Evolutionary conservation across 169 alveolate species (phyloP), one percentile per base, ranked within the genome.

Genomic region (Blepharisma undulans): DNA sequence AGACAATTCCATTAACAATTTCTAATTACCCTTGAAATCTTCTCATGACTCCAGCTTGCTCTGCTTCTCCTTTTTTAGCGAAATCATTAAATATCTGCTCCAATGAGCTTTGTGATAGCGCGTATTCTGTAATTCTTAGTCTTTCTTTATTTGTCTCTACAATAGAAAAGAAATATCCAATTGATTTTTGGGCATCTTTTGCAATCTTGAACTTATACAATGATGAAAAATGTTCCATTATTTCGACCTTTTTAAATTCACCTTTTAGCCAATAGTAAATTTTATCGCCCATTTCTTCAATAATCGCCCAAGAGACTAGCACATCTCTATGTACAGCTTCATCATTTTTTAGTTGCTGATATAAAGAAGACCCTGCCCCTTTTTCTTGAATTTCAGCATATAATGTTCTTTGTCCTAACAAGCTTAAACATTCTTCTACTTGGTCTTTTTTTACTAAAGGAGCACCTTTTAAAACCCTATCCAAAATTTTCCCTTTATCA

Each of bases 81-180:
- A 94, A 94, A 27, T 90, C 90, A 89, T 93, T 92, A 93, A 95
- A 95, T 25, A 96, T 95, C 91, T 96, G 96, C 90, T 95, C 97
- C 22, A 96, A 85, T 0, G 97, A 87, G 34, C 97, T 93, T 72
- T 93, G 94, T 25, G 92, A 81, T 12, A 94, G 91, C 18, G 96
- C 93, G 76, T 96, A 96, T 61, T 95, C 97, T 61, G 91, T 88
- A 48, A 96, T 92, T 87, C 88, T 72, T 76, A 48, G 93, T 80
- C 87, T 74, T 71, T 91, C 72, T 89, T 91, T 92, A 71, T 84
- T 76, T 10, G 29, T 33, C 72, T 76, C 87, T 32, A 89, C 61
- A 4, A 34, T 25, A 33, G 66, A 25, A 78, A 86, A 86, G 18
- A 86, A 19, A 21, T 27, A 27, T 18, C 90, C 90, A 22, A 86